Conservation (phyloP, 2,329 filamentous ascomycete genomes). For the Fusarium sp. region DNA sequence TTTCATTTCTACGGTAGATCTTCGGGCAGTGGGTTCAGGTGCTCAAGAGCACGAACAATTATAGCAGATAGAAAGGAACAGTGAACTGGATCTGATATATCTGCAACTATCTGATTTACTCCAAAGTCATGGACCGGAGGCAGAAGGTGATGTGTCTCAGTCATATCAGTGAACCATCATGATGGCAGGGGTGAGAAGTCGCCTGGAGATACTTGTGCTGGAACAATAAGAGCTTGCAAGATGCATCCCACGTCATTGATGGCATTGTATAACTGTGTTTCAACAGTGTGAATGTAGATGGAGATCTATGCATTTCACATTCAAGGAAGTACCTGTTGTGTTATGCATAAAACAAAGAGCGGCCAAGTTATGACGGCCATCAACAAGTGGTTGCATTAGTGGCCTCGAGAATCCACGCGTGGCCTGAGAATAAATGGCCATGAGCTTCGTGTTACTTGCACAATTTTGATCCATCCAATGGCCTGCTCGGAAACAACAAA, state of each 20-base stretch:
- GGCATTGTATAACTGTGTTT: background rate
- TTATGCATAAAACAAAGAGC: slow-evolving; percentile 12
- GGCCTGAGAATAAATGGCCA: slow-evolving; percentile 19
- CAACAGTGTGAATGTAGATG: background rate
- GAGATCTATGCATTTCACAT: background rate
- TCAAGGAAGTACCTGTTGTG: background rate
- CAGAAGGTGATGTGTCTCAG: background rate
- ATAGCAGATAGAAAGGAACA: background rate
- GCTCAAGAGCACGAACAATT: background rate
- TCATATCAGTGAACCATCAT: background rate
- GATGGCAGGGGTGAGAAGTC: background rate
- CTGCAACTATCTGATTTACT: background rate
- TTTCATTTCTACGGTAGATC: slow-evolving; percentile 32
- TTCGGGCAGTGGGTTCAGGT: slow-evolving; percentile 6
- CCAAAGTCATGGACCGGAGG: background rate
- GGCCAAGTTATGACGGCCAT: slow-evolving; percentile 21
- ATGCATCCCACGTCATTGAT: background rate
- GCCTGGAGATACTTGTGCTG: background rate
- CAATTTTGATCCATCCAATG: background rate
- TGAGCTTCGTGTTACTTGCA: slow-evolving; percentile 11
- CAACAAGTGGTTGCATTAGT: slow-evolving; percentile 42
- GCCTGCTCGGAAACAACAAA: slow-evolving; percentile 15
- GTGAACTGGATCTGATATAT: background rate
- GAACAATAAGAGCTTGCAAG: background rate
- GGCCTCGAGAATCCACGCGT: slow-evolving; percentile 24